Evolutionary conservation across 2,329 filamentous ascomycete species (phyloP).

Genomic region (Nannizziopsis arthrosporioides): DNA sequence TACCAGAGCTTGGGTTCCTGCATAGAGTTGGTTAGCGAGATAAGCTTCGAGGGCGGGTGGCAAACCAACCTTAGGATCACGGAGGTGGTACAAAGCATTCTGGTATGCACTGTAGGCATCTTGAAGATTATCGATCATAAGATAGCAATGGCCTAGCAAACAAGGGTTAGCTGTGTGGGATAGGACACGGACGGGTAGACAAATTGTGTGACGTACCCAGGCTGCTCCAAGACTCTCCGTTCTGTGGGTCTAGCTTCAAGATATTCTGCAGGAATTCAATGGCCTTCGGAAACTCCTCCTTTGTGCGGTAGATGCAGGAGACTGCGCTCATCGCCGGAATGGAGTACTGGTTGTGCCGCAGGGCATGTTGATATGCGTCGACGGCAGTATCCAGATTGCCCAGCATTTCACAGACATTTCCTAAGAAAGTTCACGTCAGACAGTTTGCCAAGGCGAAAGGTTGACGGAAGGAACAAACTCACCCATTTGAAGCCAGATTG

Average conservation of each 20-base stretch:
- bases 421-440: constrained; percentile 35
- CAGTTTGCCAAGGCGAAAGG: constrained; percentile 24
- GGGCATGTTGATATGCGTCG: constrained; percentile 77
- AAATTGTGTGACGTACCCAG: constrained; percentile 51
- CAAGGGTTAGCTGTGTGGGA: neutral
- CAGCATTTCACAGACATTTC: constrained; percentile 74
- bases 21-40: neutral
- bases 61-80: constrained; percentile 69
- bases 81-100: constrained; percentile 81
- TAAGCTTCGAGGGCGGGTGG: neutral
- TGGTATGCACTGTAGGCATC: constrained; percentile 96
- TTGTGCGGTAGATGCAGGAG: constrained; percentile 76
- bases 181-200: neutral
- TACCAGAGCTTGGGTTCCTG: constrained; percentile 98
- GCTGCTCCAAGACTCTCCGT: constrained; percentile 94
- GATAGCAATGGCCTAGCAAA: constrained; percentile 73
- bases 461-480: constrained; percentile 30
- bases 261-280: constrained; percentile 89
- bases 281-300: constrained; percentile 87
- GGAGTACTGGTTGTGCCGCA: constrained; percentile 78
- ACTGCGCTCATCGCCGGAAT: constrained; percentile 89
- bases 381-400: constrained; percentile 82
- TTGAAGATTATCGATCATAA: constrained; percentile 98
- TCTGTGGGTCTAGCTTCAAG: constrained; percentile 73
- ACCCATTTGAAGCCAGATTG: constrained; percentile 89